Conservation (phyloP, 192 early-diverging fungal genomes). For the Umbelopsis ramanniana region DNA sequence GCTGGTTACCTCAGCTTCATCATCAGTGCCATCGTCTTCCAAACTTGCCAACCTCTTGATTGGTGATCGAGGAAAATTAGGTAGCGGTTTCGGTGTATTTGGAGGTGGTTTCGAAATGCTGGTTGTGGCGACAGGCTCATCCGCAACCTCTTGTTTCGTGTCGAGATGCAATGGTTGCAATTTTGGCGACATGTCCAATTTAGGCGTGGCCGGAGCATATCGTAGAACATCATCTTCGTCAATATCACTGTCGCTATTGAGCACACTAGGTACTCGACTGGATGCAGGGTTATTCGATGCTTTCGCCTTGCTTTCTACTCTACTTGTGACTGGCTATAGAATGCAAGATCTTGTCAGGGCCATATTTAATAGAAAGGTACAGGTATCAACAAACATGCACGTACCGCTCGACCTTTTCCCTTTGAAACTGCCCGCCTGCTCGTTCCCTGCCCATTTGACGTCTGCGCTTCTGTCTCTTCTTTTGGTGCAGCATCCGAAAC, state of each 20-base stretch:
- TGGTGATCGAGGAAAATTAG: neutral
- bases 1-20: neutral
- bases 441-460: too few relatives aligned
- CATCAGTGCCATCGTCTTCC: neutral
- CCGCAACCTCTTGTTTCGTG: too few relatives aligned
- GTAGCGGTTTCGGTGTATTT: neutral
- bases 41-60: neutral
- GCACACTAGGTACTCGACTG: neutral
- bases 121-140: neutral
- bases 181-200: too few relatives aligned
- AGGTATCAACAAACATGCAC: too few relatives aligned
- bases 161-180: too few relatives aligned
- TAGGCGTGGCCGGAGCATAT: too few relatives aligned
- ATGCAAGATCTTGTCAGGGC: too few relatives aligned
- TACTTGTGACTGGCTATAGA: neutral
- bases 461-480: too few relatives aligned
- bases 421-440: too few relatives aligned
- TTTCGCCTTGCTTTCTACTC: neutral
- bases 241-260: conserved; percentile 16
- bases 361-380: too few relatives aligned
- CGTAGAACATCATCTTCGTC: neutral
- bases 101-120: neutral
- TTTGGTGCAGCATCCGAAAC: too few relatives aligned
- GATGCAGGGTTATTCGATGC: neutral
- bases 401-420: too few relatives aligned